Base-by-base conservation (phyloP, 1,139 yeast genomes). In the Candida tropicalis region DNA sequence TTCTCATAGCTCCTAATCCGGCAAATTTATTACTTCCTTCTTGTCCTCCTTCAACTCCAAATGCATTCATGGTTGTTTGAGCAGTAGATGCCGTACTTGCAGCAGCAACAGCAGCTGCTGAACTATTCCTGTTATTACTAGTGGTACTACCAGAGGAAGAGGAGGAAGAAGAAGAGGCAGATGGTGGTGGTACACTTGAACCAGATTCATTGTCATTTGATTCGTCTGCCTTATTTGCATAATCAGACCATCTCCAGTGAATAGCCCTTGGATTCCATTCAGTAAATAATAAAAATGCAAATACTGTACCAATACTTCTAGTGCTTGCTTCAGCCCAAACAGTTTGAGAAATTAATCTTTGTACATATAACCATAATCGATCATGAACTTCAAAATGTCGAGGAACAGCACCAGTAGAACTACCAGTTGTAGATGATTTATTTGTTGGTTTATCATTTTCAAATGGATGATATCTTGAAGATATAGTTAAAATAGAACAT, bases 261-360 rank as follows among this genome's bases (percentile, higher is more conserved):
- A 90, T 89, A 5, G 97, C 96, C 43, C 97, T 70, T 1, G 97
- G 97, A 55, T 89, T 89, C 97, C 97, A 90, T 60, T 90, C 97
- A 0, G 96, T 87, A 53, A 90, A 84, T n/a, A 91, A 66, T 38
- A 90, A 66, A 58, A 90, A 88, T 1, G 97, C 91, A 54, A 86
- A 76, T 5, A 89, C 84, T 0, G 97, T 89, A 1, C 96, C 97
- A 5, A 89, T 79, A 0, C 95, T 84, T 49, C 97, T 69, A 4
- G 96, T 86, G 47, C 90, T 82, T 0, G 96, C 95, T 59, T 88
- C 97, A 0, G 96, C 96, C 97, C 97, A 90, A 4, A 89, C 93
- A 0, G 96, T 85, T 59, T 84, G 89, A 2, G 96, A 86, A 38
- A 90, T 84, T 45, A 89, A 70, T 50, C 84, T 65, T 64, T 90